Evolutionary conservation across 148 eudicot genomes (phyloP).

Genomic region (Talinum fruticosum): DNA sequence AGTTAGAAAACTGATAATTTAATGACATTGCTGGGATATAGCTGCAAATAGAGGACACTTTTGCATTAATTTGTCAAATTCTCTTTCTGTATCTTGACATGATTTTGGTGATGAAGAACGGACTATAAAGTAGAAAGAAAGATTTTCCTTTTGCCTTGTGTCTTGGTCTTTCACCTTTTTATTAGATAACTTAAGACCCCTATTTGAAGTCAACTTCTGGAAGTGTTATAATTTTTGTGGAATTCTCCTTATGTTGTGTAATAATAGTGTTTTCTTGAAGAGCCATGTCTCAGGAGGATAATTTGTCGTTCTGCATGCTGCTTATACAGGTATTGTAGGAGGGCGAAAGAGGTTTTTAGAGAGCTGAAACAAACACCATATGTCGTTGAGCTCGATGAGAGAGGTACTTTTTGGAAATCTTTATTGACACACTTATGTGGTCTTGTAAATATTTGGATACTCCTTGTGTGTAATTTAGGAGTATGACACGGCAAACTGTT

Average conservation of each 20-base stretch:
- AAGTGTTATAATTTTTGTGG: not conserved
- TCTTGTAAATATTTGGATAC: not conserved
- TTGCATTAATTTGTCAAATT: too few species aligned
- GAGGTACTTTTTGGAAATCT: constrained; percentile 49
- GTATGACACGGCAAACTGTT: not conserved
- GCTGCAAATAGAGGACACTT: too few species aligned
- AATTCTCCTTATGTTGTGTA: not conserved
- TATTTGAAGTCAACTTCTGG: too few species aligned
- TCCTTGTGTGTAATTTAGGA: not conserved
- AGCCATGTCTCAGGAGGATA: not conserved
- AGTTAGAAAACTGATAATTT: too few species aligned
- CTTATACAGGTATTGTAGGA: constrained; percentile 71
- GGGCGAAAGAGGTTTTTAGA: constrained; percentile 75
- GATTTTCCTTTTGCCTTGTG: too few species aligned
- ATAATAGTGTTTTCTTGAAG: not conserved
- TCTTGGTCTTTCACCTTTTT: too few species aligned
- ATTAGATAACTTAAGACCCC: too few species aligned
- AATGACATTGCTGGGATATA: too few species aligned
- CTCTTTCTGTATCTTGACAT: too few species aligned
- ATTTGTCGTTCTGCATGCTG: not conserved
- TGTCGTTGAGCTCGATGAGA: constrained; percentile 89
- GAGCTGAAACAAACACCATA: constrained; percentile 72
- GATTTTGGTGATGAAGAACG: too few species aligned
- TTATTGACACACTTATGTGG: not conserved
- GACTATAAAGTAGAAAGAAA: too few species aligned